A percentile compares a stretch with the other conserved stretches of the same genome.
Evolutionary conservation across 495 filamentous ascomycete genomes (phyloP).

Genomic region (Achaetomiella virescens): DNA sequence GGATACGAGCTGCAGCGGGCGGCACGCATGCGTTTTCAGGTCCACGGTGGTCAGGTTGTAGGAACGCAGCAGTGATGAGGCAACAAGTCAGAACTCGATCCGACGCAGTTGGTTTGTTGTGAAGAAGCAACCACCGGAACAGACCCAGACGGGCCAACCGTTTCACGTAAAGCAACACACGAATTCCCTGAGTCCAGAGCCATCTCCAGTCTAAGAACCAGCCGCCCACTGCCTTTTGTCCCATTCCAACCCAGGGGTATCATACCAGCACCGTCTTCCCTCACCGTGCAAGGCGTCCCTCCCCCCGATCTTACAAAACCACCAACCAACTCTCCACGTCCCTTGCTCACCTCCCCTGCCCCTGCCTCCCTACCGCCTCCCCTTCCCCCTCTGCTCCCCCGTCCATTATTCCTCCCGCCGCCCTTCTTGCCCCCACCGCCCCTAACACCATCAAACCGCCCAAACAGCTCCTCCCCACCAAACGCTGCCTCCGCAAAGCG

Average conservation of each 20-base stretch:
- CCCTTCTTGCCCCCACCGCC: conserved; percentile 32
- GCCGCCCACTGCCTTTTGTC: not conserved
- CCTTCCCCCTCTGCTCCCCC: conserved; percentile 33
- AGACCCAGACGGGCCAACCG: no score
- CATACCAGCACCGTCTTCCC: no score
- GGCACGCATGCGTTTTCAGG: no score
- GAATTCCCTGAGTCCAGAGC: not conserved
- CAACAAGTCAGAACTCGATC: no score
- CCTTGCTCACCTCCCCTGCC: conserved; percentile 24
- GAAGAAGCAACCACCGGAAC: no score
- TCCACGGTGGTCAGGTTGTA: no score
- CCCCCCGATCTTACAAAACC: not conserved
- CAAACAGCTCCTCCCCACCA: conserved; percentile 64
- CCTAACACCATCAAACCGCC: conserved; percentile 40
- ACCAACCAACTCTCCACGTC: conserved; percentile 6
- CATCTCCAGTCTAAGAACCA: not conserved
- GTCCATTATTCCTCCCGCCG: conserved; percentile 34
- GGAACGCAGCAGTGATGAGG: no score
- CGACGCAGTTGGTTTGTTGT: no score
- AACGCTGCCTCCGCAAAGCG: conserved; percentile 75
- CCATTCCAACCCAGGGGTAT: no score
- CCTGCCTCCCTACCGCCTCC: conserved; percentile 36
- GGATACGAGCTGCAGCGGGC: no score
- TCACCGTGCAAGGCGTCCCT: not conserved
- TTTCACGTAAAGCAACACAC: no score